Evolutionary conservation across 768 basidiomycete genomes (phyloP).

Genomic region (Termitomyces heimii): DNA sequence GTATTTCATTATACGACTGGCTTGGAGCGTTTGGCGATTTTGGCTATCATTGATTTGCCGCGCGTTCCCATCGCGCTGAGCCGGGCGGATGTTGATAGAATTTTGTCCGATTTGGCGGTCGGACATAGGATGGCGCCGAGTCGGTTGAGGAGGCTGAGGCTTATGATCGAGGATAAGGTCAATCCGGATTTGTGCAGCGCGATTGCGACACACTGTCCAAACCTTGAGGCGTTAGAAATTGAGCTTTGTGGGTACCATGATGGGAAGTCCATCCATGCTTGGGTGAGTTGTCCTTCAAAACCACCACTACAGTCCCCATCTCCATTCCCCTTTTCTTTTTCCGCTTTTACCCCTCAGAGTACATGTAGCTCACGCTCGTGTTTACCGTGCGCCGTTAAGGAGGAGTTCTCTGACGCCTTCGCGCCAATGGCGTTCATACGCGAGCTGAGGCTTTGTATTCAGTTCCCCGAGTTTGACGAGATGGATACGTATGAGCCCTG

Average conservation of each 20-base stretch:
- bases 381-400: conserved; percentile 16
- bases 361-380: conserved; percentile 3
- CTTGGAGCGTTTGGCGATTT: conserved; percentile 27
- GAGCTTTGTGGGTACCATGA: conserved; percentile 37
- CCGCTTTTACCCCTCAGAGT: not conserved
- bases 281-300: conserved; percentile 24
- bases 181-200: conserved; percentile 24
- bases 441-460: conserved; percentile 29
- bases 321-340: not conserved
- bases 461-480: conserved; percentile 31
- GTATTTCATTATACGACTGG: conserved; percentile 23
- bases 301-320: not conserved
- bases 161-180: conserved; percentile 35
- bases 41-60: conserved; percentile 32
- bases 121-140: conserved; percentile 9
- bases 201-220: conserved; percentile 28
- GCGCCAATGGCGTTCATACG: conserved; percentile 16
- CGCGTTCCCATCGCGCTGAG: conserved; percentile 29
- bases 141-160: conserved; percentile 24
- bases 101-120: conserved; percentile 24
- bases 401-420: conserved; percentile 28
- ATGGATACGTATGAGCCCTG: conserved; percentile 24
- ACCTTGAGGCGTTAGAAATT: conserved; percentile 32
- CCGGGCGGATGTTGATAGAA: conserved; percentile 23
- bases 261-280: conserved; percentile 30